These are phyloP conservation scores for Catharanthus roseus DNA, from an alignment of 257 asterid genomes.

Conservation along the genomic window DNA sequence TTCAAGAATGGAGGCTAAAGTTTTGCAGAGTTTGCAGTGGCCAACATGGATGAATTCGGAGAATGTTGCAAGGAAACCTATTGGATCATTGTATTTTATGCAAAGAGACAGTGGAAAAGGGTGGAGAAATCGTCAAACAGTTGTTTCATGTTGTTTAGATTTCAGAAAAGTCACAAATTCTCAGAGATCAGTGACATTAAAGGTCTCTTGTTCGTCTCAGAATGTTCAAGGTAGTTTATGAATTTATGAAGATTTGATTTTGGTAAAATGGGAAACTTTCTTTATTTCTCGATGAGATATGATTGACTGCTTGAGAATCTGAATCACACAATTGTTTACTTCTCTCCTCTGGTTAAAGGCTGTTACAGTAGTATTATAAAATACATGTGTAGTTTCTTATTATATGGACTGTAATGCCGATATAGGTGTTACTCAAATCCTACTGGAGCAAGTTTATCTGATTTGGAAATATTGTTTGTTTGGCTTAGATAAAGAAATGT, in stretches of 20 bases:
- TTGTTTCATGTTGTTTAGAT: constrained; percentile 29
- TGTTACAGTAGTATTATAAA: neutral
- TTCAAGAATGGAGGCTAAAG: constrained; percentile 49
- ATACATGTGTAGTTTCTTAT: neutral
- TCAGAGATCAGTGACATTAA: constrained; percentile 25
- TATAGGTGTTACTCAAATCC: neutral
- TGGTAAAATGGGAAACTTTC: neutral
- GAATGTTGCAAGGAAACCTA: constrained; percentile 31
- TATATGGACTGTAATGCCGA: neutral
- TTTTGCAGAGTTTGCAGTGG: constrained; percentile 39
- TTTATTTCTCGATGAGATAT: neutral
- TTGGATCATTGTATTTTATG: constrained; percentile 34
- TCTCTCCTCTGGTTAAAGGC: neutral
- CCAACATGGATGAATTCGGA: constrained; percentile 33
- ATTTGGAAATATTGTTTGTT: neutral
- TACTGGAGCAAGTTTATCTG: neutral
- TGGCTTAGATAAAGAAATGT: neutral
- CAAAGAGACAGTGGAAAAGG: constrained; percentile 25
- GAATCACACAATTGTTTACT: too few relatives aligned
- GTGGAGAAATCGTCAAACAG: constrained; percentile 15
- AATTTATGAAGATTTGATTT: neutral
- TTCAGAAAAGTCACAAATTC: constrained; percentile 22
- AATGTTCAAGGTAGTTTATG: constrained; percentile 50
- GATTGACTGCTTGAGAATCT: neutral
- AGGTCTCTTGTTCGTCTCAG: constrained; percentile 57